Evolutionary conservation across 495 filamentous ascomycete species (phyloP).

Genomic region (Peziza echinospora): DNA sequence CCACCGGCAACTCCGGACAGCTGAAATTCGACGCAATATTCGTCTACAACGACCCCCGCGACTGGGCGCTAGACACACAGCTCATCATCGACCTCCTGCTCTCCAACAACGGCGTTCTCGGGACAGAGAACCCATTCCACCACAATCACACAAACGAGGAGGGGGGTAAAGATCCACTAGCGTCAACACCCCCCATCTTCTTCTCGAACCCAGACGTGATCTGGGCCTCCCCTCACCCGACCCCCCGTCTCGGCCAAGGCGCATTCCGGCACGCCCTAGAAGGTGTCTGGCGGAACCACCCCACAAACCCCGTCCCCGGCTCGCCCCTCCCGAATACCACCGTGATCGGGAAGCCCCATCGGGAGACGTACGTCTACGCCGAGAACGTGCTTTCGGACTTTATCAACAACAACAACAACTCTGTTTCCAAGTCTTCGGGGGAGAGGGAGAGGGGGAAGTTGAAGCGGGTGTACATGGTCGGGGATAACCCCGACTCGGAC

Average conservation of each 20-base stretch:
- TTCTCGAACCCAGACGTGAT: slow-evolving; percentile 79
- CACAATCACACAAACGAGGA: slow-evolving; percentile 49
- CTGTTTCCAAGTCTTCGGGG: slow-evolving; percentile 23
- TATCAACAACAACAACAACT: slow-evolving; percentile 33
- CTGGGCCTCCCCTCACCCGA: slow-evolving; percentile 63
- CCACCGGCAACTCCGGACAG: slow-evolving; percentile 22
- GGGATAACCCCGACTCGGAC: slow-evolving; percentile 86
- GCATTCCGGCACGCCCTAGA: slow-evolving; percentile 65
- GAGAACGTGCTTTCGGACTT: slow-evolving; percentile 38
- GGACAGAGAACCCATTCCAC: slow-evolving; percentile 20
- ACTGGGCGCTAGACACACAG: slow-evolving; percentile 61
- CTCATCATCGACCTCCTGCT: slow-evolving; percentile 62
- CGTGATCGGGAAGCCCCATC: slow-evolving; percentile 67
- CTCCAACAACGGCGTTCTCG: slow-evolving; percentile 26
- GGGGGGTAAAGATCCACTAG: slow-evolving; percentile 60
- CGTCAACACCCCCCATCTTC: slow-evolving; percentile 43
- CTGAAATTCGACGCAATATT: slow-evolving; percentile 68
- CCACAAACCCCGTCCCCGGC: slow-evolving; percentile 30
- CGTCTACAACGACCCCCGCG: slow-evolving; percentile 76
- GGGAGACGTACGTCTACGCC: slow-evolving; percentile 60
- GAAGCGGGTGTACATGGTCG: slow-evolving; percentile 78
- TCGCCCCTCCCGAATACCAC: slow-evolving; percentile 39
- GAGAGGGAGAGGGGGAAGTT: slow-evolving; percentile 24
- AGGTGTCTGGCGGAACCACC: slow-evolving; percentile 55
- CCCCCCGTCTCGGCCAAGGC: slow-evolving; percentile 84